Evolutionary conservation across 352 stramenopile genomes (phyloP).

Genomic region (Phytophthora lateralis): DNA sequence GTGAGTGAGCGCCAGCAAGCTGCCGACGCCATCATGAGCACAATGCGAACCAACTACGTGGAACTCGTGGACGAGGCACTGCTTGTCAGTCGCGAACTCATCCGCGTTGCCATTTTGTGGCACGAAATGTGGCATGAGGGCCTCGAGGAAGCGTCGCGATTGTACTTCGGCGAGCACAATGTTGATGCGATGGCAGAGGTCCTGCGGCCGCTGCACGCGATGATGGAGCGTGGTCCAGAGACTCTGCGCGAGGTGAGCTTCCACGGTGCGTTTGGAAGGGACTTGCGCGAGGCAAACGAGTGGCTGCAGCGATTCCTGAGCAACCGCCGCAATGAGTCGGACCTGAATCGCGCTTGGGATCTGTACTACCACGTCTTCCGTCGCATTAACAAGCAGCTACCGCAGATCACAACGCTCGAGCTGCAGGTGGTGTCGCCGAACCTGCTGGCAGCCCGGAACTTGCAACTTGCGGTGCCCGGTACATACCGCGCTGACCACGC

Average conservation of each 20-base stretch:
- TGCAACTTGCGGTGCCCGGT: constrained; percentile 97
- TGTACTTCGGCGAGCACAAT: constrained; percentile 98
- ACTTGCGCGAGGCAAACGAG: constrained; percentile 87
- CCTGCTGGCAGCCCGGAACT: constrained; percentile 90
- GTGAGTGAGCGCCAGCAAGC: constrained; percentile 87
- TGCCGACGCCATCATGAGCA: constrained; percentile 96
- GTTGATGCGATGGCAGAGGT: constrained; percentile 96
- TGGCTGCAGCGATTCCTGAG: constrained; percentile 73
- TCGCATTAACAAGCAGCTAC: constrained; percentile 89
- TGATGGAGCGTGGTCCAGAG: constrained; percentile 90
- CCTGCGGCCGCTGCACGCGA: constrained; percentile 92
- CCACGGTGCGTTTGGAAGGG: constrained; percentile 91
- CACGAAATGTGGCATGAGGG: constrained; percentile 99
- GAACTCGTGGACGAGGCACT: constrained; percentile 95
- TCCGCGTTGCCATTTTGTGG: constrained; percentile 98
- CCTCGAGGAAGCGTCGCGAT: constrained; percentile 96
- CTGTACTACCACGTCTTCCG: constrained; percentile 99
- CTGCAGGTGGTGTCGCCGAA: constrained; percentile 95
- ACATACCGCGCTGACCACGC: constrained; percentile 75
- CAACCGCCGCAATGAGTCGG: constrained; percentile 67
- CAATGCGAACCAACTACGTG: constrained; percentile 93
- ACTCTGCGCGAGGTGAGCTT: constrained; percentile 84
- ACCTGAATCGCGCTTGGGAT: constrained; percentile 97
- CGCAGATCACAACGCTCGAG: constrained; percentile 95
- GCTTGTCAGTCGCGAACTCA: constrained; percentile 97